A percentile compares a stretch with the other conserved stretches of the same genome.
Conservation (phyloP, 2,329 filamentous ascomycete genomes). For the Cytospora mali region DNA sequence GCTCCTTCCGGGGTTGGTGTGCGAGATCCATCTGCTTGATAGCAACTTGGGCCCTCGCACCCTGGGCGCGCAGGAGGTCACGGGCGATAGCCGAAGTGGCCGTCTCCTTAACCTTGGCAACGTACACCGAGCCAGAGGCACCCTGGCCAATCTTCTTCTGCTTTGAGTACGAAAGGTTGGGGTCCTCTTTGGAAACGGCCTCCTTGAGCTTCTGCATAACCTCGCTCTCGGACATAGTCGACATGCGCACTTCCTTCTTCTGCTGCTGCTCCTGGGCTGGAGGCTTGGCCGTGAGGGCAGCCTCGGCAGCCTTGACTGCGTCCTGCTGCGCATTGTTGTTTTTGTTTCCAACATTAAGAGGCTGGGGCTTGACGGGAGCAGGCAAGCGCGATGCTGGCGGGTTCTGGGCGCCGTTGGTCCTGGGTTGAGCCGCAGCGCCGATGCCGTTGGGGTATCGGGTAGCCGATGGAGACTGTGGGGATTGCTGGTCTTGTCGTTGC, state of each 20-base stretch:
- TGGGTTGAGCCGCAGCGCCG: slow-evolving; percentile 54
- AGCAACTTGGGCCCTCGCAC: slow-evolving; percentile 83
- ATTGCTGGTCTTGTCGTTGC: slow-evolving; percentile 50
- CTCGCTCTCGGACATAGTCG: slow-evolving; percentile 94
- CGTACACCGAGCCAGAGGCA: slow-evolving; percentile 96
- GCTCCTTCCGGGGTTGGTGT: slow-evolving; percentile 93
- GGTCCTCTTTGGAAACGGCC: slow-evolving; percentile 93
- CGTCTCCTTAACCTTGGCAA: slow-evolving; percentile 90
- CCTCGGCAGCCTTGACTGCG: slow-evolving; percentile 85
- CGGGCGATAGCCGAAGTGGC: slow-evolving; percentile 80
- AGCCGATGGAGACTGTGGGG: slow-evolving; percentile 49
- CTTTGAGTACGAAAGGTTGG: slow-evolving; percentile 94
- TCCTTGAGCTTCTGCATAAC: slow-evolving; percentile 96
- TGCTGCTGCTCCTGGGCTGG: slow-evolving; percentile 73
- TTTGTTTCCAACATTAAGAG: slow-evolving; percentile 73
- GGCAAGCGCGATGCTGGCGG: slow-evolving; percentile 55
- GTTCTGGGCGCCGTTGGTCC: slow-evolving; percentile 48
- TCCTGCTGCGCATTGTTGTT: slow-evolving; percentile 59
- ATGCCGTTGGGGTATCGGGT: slow-evolving; percentile 61
- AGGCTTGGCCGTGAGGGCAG: slow-evolving; percentile 83
- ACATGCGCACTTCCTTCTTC: slow-evolving; percentile 96
- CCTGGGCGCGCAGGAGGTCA: slow-evolving; percentile 77
- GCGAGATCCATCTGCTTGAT: slow-evolving; percentile 99
- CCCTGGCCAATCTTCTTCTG: slow-evolving; percentile 99
- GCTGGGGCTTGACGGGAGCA: slow-evolving; percentile 71